Percentiles rank a stretch among this genome's conserved stretches.
Evolutionary conservation across 1,284 basidiomycete genomes (phyloP).

Genomic region (Acaromyces ingoldii): DNA sequence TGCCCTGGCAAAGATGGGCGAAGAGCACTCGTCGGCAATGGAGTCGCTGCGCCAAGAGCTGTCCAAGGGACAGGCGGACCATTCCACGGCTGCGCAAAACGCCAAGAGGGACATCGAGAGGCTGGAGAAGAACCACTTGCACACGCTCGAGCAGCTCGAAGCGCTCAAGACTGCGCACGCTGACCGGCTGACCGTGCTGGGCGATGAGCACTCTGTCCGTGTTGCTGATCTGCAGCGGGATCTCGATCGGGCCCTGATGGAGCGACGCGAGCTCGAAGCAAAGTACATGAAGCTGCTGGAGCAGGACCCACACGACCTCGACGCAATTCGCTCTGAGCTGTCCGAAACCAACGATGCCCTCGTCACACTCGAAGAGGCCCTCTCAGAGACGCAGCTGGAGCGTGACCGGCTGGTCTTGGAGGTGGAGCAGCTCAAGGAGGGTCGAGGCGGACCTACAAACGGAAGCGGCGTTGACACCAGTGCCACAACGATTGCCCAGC

Average conservation of each 20-base stretch:
- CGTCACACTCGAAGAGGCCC: constrained; percentile 48
- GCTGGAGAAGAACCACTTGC: constrained; percentile 16
- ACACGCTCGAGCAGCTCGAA: constrained; percentile 1
- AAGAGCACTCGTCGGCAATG: constrained; percentile 8
- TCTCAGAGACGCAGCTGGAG: constrained; percentile 51
- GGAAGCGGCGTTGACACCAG: background rate
- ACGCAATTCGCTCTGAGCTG: constrained; percentile 60
- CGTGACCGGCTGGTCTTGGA: constrained; percentile 46
- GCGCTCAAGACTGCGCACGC: constrained; percentile 4
- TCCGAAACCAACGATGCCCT: constrained; percentile 50
- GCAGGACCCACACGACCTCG: constrained; percentile 57
- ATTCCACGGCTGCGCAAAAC: constrained; percentile 10
- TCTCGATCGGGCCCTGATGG: constrained; percentile 2
- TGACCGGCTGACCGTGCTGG: constrained; percentile 11
- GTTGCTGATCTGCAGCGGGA: constrained; percentile 2
- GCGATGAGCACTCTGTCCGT: constrained; percentile 10
- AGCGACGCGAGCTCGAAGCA: constrained; percentile 19
- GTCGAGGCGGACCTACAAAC: background rate
- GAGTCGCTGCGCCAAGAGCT: constrained; percentile 6
- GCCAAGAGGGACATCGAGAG: constrained; percentile 20
- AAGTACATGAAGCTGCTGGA: constrained; percentile 22
- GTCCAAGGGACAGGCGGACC: constrained; percentile 8
- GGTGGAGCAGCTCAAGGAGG: constrained; percentile 29
- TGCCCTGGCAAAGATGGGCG: background rate
- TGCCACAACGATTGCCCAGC: background rate